phyloP scores from a whole-genome alignment of 148 eudicot genomes.

The Rhododendron ferrugineum region DNA sequence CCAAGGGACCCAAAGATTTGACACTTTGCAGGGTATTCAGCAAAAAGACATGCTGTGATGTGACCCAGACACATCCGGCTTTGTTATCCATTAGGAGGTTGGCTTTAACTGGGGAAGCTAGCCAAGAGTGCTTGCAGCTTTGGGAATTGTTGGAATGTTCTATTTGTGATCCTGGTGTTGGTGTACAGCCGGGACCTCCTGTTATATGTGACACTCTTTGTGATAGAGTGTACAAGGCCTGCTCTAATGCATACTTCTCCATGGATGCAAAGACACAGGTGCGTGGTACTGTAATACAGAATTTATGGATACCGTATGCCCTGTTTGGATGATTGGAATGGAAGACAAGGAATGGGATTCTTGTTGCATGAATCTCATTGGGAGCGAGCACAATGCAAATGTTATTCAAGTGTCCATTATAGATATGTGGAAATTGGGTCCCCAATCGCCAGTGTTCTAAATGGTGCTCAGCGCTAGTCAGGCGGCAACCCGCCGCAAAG shows the following conservation, averaged over 20 bases:
- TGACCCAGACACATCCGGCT: conserved; percentile 78
- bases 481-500: too few relatives aligned
- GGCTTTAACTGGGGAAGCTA: conserved; percentile 84
- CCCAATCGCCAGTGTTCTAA: too few relatives aligned
- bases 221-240: conserved; percentile 71
- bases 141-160: conserved; percentile 97
- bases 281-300: conserved; percentile 7
- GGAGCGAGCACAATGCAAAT: neutral
- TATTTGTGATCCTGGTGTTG: conserved; percentile 84
- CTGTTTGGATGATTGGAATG: conserved; percentile 2
- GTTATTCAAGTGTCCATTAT: neutral
- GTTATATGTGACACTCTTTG: conserved; percentile 72
- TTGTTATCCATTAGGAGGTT: conserved; percentile 66
- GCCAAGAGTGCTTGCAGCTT: conserved; percentile 73
- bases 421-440: neutral
- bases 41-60: conserved; percentile 87
- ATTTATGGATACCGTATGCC: neutral
- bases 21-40: conserved; percentile 82
- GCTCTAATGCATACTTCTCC: conserved; percentile 80
- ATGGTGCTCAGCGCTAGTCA: too few relatives aligned
- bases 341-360: neutral
- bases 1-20: conserved; percentile 64
- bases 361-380: neutral
- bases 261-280: conserved; percentile 81
- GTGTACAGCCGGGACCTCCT: conserved; percentile 80